These are phyloP conservation scores for Lepiota brunneoincarnata DNA, from an alignment of 768 basidiomycete genomes.

Conservation along the genomic window DNA sequence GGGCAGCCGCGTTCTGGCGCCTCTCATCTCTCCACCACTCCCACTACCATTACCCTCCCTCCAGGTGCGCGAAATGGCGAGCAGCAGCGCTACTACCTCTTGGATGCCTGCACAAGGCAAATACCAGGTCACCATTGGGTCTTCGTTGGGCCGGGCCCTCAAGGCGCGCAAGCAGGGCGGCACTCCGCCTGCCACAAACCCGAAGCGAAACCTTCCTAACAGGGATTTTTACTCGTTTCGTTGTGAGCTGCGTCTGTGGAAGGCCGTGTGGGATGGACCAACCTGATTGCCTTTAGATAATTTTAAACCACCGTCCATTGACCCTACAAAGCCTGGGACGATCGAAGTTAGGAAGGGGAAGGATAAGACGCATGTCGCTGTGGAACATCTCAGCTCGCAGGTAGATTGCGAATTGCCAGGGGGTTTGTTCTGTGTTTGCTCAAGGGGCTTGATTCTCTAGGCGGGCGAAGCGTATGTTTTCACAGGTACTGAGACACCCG, in stretches of 20 bases:
- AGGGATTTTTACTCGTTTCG: conserved; percentile 76
- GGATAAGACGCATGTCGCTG: conserved; percentile 49
- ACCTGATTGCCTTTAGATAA: conserved; percentile 46
- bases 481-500: conserved; percentile 51
- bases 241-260: conserved; percentile 43
- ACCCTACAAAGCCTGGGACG: conserved; percentile 60
- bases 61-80: conserved; percentile 32
- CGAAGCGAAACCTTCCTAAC: conserved; percentile 51
- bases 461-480: conserved; percentile 54
- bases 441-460: conserved; percentile 24
- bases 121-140: conserved; percentile 57
- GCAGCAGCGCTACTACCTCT: conserved; percentile 34
- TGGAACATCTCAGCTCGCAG: conserved; percentile 67
- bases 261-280: neutral
- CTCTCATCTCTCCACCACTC: neutral
- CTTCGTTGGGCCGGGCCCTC: conserved; percentile 61
- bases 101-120: conserved; percentile 64
- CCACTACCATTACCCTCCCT: neutral
- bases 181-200: conserved; percentile 24
- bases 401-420: conserved; percentile 29
- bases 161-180: conserved; percentile 70
- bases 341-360: conserved; percentile 57
- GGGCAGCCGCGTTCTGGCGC: too few relatives aligned
- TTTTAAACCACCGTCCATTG: conserved; percentile 73
- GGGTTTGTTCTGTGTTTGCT: neutral